Percentiles rank a stretch among this genome's conserved stretches.
Conservation (phyloP, 1,139 yeast species). For the Kodamaea suecica region DNA sequence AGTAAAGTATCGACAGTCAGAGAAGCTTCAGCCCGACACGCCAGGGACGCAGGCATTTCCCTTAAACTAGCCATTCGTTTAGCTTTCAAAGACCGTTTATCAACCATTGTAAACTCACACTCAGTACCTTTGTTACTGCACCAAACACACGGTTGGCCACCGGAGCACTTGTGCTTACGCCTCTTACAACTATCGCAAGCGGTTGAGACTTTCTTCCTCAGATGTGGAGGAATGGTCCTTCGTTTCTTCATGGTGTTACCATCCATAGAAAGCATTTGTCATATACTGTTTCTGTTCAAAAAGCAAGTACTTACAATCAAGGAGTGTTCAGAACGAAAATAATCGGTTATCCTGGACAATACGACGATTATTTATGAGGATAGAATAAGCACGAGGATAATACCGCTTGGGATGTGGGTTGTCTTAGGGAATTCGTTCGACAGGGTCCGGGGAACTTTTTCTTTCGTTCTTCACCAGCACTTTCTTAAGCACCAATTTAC, state of each 20-base stretch:
- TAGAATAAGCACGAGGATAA: too few relatives aligned
- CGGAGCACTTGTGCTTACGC: slow-evolving; percentile 15
- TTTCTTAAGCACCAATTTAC: too few relatives aligned
- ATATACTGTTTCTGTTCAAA: too few relatives aligned
- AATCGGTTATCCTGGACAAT: too few relatives aligned
- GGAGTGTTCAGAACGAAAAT: too few relatives aligned
- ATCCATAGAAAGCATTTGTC: slow-evolving; percentile 1
- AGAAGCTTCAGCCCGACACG: not conserved
- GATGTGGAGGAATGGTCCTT: slow-evolving; percentile 12
- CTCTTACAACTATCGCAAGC: slow-evolving; percentile 15
- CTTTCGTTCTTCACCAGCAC: too few relatives aligned
- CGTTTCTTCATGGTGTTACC: slow-evolving; percentile 8
- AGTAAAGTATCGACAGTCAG: not conserved
- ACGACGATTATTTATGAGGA: too few relatives aligned
- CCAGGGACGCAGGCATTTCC: slow-evolving; percentile 1
- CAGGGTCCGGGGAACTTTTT: too few relatives aligned
- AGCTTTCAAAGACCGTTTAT: slow-evolving; percentile 21
- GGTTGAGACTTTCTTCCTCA: slow-evolving; percentile 14
- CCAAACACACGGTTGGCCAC: slow-evolving; percentile 12
- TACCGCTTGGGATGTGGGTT: too few relatives aligned
- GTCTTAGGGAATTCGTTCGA: too few relatives aligned
- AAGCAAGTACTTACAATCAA: too few relatives aligned
- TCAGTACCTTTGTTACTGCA: slow-evolving; percentile 12
- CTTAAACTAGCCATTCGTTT: slow-evolving; percentile 20
- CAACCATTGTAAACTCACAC: slow-evolving; percentile 13